Conservation (phyloP, 768 basidiomycete genomes). For the Termitomyces sp. region DNA sequence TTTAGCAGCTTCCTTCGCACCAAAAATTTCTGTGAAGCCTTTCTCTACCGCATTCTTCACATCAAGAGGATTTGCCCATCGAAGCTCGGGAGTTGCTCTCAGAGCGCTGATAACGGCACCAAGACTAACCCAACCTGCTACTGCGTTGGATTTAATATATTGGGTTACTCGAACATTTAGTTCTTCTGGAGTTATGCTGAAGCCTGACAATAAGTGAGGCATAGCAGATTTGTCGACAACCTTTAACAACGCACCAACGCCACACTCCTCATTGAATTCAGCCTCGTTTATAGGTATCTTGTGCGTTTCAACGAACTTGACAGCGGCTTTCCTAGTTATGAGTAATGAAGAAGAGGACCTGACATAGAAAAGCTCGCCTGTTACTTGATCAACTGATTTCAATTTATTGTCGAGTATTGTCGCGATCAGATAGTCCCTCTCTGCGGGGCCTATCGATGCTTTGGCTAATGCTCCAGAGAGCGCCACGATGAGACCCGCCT, state of each 20-base stretch:
- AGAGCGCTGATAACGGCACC: conserved; percentile 61
- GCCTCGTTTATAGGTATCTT: conserved; percentile 55
- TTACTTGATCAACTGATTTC: conserved; percentile 81
- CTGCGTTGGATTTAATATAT: conserved; percentile 50
- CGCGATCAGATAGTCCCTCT: conserved; percentile 57
- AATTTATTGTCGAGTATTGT: conserved; percentile 69
- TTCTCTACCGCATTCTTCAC: conserved; percentile 78
- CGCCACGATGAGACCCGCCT: conserved; percentile 62
- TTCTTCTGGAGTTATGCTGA: conserved; percentile 67
- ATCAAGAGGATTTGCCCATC: conserved; percentile 83
- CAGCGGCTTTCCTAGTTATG: conserved; percentile 46
- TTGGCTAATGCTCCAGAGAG: conserved; percentile 63
- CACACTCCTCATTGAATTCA: conserved; percentile 76
- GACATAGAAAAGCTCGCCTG: conserved; percentile 47
- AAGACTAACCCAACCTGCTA: conserved; percentile 73
- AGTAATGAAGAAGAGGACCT: background rate
- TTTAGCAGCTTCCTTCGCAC: conserved; percentile 62
- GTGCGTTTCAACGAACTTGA: conserved; percentile 66
- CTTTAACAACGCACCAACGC: conserved; percentile 66
- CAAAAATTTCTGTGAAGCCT: conserved; percentile 63
- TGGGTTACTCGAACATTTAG: conserved; percentile 49
- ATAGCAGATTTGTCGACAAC: background rate
- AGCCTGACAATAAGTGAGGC: conserved; percentile 44
- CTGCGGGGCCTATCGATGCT: conserved; percentile 42
- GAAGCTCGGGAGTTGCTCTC: conserved; percentile 55